Base-by-base conservation (phyloP, 2,329 filamentous ascomycete species). In the Beauveria brongniartii region DNA sequence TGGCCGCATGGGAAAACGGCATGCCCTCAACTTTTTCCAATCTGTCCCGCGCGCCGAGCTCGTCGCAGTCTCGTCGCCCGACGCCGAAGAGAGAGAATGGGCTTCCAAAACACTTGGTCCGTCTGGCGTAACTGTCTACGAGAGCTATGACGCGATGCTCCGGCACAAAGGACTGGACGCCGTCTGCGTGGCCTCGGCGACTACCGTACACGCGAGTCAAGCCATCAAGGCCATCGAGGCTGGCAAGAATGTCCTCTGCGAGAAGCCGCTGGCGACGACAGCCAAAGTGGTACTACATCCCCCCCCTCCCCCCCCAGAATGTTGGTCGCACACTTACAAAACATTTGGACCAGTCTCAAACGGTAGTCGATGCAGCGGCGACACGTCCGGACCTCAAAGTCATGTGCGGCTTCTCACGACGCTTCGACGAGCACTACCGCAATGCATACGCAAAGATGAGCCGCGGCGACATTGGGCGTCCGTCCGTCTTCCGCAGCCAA, bases 351-450 rank as follows among this genome's bases (percentile, higher is more conserved):
- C n/a, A 43, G 41, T 43, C 41, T 43, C 41, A 43, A 5, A 43
- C 41, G 7, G 41, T 43, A 18, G 41, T 43, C 41, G 41, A 43
- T 18, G 41, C 41, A 8, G 82, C 83, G 28, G 71, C 73, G 61
- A 75, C 75, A 63, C 80, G 82, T 62, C 84, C 85, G 1, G 69
- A 85, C 55, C 78, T 86, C 28, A 89, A 88, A 71, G 84, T 89
- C 61, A 82, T 89, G 77, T 72, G 70, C 48, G 71, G 71, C 44
- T 73, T 73, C 66, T 72, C 71, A 3, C 71, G 71, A 34, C 69
- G 71, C 55, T 89, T 89, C 75, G 87, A 89, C 66, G 74, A 78
- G 50, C 86, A 83, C 18, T 89, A 89, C 77, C 78, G 84, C 54
- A 79, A 86, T 55, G 86, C 86, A 24, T 79, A 77, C 68, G 67